Evolutionary conservation across 345 rosid species (phyloP).

Genomic region (Linum trigynum): DNA sequence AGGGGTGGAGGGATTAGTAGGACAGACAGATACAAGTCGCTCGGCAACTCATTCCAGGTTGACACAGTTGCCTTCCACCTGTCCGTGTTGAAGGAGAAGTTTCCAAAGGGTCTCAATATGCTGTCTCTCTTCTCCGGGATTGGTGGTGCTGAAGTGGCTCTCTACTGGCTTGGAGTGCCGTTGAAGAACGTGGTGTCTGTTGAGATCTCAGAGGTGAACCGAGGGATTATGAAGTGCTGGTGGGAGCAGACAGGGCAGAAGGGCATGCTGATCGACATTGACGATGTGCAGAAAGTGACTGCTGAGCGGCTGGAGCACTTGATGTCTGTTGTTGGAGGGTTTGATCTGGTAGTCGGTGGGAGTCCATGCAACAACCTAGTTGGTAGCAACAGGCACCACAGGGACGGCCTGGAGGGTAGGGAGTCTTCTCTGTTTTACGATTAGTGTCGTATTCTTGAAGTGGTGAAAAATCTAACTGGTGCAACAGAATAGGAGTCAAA

Average conservation of each 20-base stretch:
- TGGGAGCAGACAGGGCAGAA: constrained; percentile 91
- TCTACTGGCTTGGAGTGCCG: constrained; percentile 56
- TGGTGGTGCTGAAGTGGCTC: constrained; percentile 91
- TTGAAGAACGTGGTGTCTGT: constrained; percentile 68
- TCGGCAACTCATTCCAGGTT: constrained; percentile 94
- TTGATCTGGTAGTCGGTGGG: constrained; percentile 84
- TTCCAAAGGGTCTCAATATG: constrained; percentile 55
- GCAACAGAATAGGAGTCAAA: too few species aligned
- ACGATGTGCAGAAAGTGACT: constrained; percentile 42
- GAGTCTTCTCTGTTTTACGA: constrained; percentile 75
- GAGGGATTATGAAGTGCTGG: constrained; percentile 51
- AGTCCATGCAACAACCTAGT: constrained; percentile 90
- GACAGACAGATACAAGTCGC: constrained; percentile 74
- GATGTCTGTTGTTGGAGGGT: constrained; percentile 51
- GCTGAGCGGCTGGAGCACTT: constrained; percentile 36
- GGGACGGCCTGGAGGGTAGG: constrained; percentile 80
- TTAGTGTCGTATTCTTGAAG: constrained; percentile 53
- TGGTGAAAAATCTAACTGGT: constrained; percentile 29
- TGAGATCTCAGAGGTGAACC: constrained; percentile 54
- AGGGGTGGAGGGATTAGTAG: constrained; percentile 91
- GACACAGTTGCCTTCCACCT: constrained; percentile 92
- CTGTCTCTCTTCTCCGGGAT: constrained; percentile 90
- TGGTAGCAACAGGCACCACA: constrained; percentile 62
- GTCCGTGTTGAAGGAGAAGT: constrained; percentile 51
- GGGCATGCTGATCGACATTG: constrained; percentile 46